Conservation (phyloP, 352 stramenopile species). For the Pseudoperonospora humuli region DNA sequence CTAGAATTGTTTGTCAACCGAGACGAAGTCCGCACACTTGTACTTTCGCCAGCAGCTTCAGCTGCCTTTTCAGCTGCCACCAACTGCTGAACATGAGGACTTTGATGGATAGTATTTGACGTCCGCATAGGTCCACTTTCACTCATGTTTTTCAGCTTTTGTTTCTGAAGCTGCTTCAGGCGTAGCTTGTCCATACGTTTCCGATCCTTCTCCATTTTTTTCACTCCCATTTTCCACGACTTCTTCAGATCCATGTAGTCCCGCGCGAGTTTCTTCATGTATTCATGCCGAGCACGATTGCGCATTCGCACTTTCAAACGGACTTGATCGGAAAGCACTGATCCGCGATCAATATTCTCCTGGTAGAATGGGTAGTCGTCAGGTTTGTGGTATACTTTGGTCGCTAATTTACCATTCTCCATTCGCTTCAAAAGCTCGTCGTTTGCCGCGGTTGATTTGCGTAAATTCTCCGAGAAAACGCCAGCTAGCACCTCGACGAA, state of each 20-base stretch:
- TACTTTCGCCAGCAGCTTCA: conserved; percentile 19
- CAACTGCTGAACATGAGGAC: conserved; percentile 30
- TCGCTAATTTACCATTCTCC: conserved; percentile 35
- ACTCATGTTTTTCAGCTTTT: conserved; percentile 20
- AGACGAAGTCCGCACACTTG: conserved; percentile 66
- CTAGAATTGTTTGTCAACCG: conserved; percentile 83
- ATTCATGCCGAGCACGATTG: conserved; percentile 59
- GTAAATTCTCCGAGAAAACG: conserved; percentile 59
- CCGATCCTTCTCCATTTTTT: conserved; percentile 81
- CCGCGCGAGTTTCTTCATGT: conserved; percentile 58
- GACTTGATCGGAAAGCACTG: conserved; percentile 41
- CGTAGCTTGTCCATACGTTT: conserved; percentile 80
- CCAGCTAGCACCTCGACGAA: conserved; percentile 55
- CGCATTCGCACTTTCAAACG: conserved; percentile 52
- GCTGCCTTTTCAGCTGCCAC: conserved; percentile 30
- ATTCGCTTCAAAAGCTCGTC: conserved; percentile 46
- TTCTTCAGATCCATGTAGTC: conserved; percentile 82
- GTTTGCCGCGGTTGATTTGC: conserved; percentile 44
- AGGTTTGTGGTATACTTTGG: conserved; percentile 62
- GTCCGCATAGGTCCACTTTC: conserved; percentile 24
- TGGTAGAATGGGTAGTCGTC: conserved; percentile 75
- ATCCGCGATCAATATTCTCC: conserved; percentile 49
- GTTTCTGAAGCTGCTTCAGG: conserved; percentile 62
- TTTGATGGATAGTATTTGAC: conserved; percentile 35
- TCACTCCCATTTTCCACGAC: conserved; percentile 74